Evolutionary conservation across 2,329 filamentous ascomycete species (phyloP).

Genomic region (Diplodia seriata): DNA sequence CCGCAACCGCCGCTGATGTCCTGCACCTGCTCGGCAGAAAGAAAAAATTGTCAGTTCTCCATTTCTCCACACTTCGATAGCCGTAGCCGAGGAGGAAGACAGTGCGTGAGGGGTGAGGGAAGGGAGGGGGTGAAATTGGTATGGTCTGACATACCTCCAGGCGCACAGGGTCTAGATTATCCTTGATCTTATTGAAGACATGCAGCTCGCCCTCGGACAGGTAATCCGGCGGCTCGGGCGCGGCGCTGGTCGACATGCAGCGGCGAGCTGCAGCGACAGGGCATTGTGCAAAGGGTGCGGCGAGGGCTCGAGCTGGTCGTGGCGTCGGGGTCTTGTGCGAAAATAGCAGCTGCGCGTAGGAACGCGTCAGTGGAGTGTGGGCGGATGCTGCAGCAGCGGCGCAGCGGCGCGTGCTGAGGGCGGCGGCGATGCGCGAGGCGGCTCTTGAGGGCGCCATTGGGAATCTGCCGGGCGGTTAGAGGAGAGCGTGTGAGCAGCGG

Average conservation of each 20-base stretch:
- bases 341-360: constrained; percentile 15
- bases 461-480: constrained; percentile 13
- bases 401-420: constrained; percentile 22
- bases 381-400: constrained; percentile 2
- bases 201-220: constrained; percentile 55
- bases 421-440: constrained; percentile 18
- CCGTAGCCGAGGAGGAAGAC: not conserved
- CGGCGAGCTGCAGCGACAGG: constrained; percentile 7
- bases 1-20: constrained; percentile 86
- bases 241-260: constrained; percentile 1
- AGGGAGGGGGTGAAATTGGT: not conserved
- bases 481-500: not conserved
- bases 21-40: constrained; percentile 61
- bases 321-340: constrained; percentile 1
- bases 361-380: constrained; percentile 8
- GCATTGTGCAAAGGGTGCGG: constrained; percentile 1
- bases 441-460: constrained; percentile 27
- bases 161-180: constrained; percentile 51
- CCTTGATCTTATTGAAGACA: constrained; percentile 56
- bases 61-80: not conserved
- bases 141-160: constrained; percentile 51
- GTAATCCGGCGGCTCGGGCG: constrained; percentile 53
- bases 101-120: not conserved
- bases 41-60: constrained; percentile 3
- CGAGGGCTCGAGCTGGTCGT: not conserved